phyloP scores from a whole-genome alignment of 192 early-diverging fungal species.

The Backusella tuberculispora region DNA sequence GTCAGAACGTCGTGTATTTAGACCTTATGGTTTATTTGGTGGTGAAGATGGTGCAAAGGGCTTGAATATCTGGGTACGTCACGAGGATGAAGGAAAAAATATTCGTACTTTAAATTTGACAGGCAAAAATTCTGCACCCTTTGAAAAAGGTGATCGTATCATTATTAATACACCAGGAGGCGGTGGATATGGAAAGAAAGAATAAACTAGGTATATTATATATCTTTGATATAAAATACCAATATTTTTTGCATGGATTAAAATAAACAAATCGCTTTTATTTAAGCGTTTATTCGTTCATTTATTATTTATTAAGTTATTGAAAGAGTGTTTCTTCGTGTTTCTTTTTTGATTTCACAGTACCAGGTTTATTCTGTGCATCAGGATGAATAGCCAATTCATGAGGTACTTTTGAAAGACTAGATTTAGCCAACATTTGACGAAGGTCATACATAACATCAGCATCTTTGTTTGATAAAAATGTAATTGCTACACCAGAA shows the following conservation, averaged over 20 bases:
- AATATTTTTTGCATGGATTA: no score
- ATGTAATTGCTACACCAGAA: slow-evolving; percentile 88
- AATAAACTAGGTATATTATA: background rate
- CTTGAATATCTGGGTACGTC: slow-evolving; percentile 79
- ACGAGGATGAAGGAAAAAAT: slow-evolving; percentile 41
- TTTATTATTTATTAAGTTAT: slow-evolving; percentile 25
- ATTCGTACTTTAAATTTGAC: slow-evolving; percentile 36
- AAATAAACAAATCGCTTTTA: no score
- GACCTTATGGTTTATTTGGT: slow-evolving; percentile 85
- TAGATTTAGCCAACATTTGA: slow-evolving; percentile 74
- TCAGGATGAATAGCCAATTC: slow-evolving; percentile 87
- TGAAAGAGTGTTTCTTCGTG: slow-evolving; percentile 56
- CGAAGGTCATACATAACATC: slow-evolving; percentile 89
- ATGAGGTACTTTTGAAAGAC: slow-evolving; percentile 75
- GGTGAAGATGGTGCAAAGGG: slow-evolving; percentile 76
- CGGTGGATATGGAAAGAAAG: slow-evolving; percentile 74
- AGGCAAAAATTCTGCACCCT: slow-evolving; percentile 87
- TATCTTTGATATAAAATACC: background rate
- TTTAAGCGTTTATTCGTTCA: no score
- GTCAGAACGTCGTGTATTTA: slow-evolving; percentile 88
- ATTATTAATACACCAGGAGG: slow-evolving; percentile 91
- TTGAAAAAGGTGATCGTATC: slow-evolving; percentile 80
- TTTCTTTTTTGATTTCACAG: slow-evolving; percentile 57
- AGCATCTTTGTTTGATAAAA: slow-evolving; percentile 78
- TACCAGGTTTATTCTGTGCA: slow-evolving; percentile 78